phyloP scores from a whole-genome alignment of 768 basidiomycete genomes.

The Agaricus blazei region DNA sequence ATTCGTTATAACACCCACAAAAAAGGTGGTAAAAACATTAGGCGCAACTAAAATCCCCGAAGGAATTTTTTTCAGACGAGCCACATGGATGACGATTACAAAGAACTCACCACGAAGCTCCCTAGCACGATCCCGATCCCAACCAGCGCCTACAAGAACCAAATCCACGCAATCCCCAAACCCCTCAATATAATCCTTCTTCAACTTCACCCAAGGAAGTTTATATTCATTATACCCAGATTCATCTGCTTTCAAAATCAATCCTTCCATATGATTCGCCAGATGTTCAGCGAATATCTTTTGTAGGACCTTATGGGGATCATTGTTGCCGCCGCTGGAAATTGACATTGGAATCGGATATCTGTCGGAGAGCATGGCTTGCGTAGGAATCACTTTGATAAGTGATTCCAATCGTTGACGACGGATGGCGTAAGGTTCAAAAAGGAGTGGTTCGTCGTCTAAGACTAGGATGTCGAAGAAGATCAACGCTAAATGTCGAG shows the following conservation, averaged over 20 bases:
- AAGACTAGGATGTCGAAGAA: constrained; percentile 85
- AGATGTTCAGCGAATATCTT: constrained; percentile 47
- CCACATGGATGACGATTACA: background rate
- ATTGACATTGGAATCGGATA: constrained; percentile 36
- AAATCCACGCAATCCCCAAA: constrained; percentile 81
- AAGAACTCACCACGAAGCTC: constrained; percentile 61
- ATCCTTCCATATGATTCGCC: constrained; percentile 55
- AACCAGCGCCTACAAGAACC: constrained; percentile 68
- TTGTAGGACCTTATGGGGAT: constrained; percentile 21
- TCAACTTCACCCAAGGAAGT: constrained; percentile 82
- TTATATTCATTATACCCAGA: constrained; percentile 61
- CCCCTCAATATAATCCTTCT: constrained; percentile 85
- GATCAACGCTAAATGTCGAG: constrained; percentile 67
- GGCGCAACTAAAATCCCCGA: constrained; percentile 49
- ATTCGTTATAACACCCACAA: constrained; percentile 65
- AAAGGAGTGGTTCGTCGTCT: constrained; percentile 54
- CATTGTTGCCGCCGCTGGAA: constrained; percentile 10
- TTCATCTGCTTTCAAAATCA: constrained; percentile 73
- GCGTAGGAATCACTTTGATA: constrained; percentile 50
- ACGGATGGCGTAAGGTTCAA: constrained; percentile 51
- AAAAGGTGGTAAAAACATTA: constrained; percentile 72
- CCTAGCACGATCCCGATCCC: constrained; percentile 76
- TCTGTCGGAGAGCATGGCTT: constrained; percentile 59
- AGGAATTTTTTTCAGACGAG: too few species aligned
- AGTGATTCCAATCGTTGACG: constrained; percentile 56